Percentiles rank a stretch among this genome's conserved stretches.
These are phyloP conservation scores for Backusella sp. DNA, from an alignment of 192 early-diverging fungal genomes.

Conservation along the genomic window DNA sequence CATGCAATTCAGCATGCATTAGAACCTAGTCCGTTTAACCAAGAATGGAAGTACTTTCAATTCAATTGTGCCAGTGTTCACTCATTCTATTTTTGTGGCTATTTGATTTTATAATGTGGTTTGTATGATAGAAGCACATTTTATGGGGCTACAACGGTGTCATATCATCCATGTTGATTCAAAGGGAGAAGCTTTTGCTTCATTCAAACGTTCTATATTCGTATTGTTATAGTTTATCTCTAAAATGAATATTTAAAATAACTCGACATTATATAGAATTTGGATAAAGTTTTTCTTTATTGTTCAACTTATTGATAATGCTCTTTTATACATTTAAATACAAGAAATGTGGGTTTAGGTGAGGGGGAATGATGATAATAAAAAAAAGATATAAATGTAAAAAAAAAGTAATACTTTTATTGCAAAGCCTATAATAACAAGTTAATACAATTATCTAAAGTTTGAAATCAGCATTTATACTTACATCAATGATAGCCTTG, in stretches of 20 bases:
- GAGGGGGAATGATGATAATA: background rate
- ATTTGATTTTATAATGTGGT: background rate
- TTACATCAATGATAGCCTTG: constrained; percentile 69
- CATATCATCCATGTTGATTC: too few species aligned
- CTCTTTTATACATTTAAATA: constrained; percentile 4
- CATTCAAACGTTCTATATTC: too few species aligned
- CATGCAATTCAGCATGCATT: background rate
- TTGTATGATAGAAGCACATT: background rate
- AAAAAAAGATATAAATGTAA: background rate
- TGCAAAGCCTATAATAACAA: background rate
- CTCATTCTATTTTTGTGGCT: background rate
- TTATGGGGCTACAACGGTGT: background rate
- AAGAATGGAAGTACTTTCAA: background rate
- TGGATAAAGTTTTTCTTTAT: too few species aligned
- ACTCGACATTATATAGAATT: too few species aligned
- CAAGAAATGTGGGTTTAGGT: background rate
- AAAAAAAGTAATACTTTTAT: background rate
- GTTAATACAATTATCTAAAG: background rate
- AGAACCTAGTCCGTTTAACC: background rate
- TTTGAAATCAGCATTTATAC: background rate
- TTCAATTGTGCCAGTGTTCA: background rate
- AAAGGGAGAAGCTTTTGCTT: too few species aligned
- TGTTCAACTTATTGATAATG: background rate
- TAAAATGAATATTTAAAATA: too few species aligned
- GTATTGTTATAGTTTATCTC: too few species aligned